Evolutionary conservation across 306 rosid species (phyloP), one percentile per base, ranked within the genome.

Genomic region (Boehmeria nivea): DNA sequence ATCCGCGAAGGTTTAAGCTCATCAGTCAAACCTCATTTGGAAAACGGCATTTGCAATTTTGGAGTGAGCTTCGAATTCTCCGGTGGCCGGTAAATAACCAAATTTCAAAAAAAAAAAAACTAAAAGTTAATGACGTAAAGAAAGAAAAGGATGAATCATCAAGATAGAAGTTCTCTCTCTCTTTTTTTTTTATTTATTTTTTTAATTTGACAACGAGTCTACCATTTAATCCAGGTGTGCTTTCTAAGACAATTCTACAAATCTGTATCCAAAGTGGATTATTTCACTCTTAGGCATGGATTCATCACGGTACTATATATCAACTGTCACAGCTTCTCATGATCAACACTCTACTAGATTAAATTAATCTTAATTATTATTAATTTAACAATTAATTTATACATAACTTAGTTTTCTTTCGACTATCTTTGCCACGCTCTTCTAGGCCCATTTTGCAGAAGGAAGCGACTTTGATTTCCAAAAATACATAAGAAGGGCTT

Each of bases 1-100:
- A 82, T 73, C 85, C 85, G 14, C 28, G 76, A 54, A 78, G 85
- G 61, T 78, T 79, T 71, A 75, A 65, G 52, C 77, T 83, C 37
- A 64, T 68, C 19, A 78, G 60, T 57, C 83, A 83, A 56, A 83
- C 89, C 48, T 73, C 89, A 47, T 82, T 82, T 24, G 89, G 85
- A 51, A 78, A 68, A 65, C 48, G 79, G 27, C 89, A 83, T 65
- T 73, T 83, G 57, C 70, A 56, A 57, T 67, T 42, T 53, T 76
- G 85, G 83, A 78, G 76, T 37, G 63, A 76, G 9, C 70, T 63
- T 18, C 67, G 54, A 57, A 2, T 76, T 18, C 77, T 83, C 23
- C 77, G 57, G 16, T 73, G 78, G 85, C 76, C 73, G 64, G 83
- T 79, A 60, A 40, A 31, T 59, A 39, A 13, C 8, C 38, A 43